phyloP scores from a whole-genome alignment of 78 protist species.

The Dictyostelium discoideum region DNA sequence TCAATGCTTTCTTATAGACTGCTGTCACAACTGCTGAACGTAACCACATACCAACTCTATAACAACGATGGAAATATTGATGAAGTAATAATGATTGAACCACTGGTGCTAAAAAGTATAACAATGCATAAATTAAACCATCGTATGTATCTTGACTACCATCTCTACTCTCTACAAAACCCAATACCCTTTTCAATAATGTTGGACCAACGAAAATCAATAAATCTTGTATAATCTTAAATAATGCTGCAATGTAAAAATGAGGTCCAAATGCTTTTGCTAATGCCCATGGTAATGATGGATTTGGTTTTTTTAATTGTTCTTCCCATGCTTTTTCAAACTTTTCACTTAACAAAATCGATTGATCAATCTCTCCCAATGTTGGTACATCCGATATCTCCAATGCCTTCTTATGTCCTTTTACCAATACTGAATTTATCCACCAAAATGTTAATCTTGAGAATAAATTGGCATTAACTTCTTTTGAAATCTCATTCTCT shows the following conservation, averaged over 20 bases:
- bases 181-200: conserved; percentile 11
- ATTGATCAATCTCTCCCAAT: conserved; percentile 27
- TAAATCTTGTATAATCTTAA: conserved; percentile 50
- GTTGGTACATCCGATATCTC: conserved; percentile 55
- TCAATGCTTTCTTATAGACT: conserved; percentile 71
- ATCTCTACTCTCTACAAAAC: conserved; percentile 6
- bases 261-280: conserved; percentile 63
- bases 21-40: conserved; percentile 68
- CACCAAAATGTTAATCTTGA: conserved; percentile 78
- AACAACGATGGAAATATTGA: conserved; percentile 74
- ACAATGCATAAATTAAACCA: conserved; percentile 37
- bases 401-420: conserved; percentile 62
- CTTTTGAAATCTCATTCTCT: conserved; percentile 5
- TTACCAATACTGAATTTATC: conserved; percentile 47
- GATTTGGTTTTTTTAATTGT: conserved; percentile 42
- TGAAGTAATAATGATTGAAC: conserved; percentile 42
- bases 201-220: conserved; percentile 75
- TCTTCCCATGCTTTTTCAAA: conserved; percentile 65
- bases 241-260: conserved; percentile 35
- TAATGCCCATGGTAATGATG: conserved; percentile 77
- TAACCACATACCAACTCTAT: conserved; percentile 63
- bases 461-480: conserved; percentile 62
- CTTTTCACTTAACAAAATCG: conserved; percentile 17
- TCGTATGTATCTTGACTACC: conserved; percentile 28
- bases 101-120: conserved; percentile 42